A percentile compares a stretch with the other conserved stretches of the same genome.
Conservation (phyloP, 2,329 filamentous ascomycete species). For the Arthrobotrys pseudoclavata region DNA sequence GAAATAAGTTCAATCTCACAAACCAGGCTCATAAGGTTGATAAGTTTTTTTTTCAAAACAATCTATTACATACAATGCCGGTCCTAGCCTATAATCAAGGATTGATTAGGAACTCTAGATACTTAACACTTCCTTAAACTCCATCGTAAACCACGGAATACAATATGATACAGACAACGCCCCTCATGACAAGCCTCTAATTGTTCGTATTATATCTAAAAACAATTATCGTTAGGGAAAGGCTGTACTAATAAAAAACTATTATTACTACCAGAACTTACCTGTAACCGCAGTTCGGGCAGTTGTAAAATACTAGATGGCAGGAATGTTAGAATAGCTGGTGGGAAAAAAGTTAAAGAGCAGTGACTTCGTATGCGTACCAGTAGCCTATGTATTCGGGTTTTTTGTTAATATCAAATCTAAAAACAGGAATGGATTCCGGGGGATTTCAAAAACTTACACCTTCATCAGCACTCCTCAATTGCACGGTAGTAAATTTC, state of each 20-base stretch:
- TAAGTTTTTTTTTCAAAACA: background rate
- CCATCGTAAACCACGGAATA: background rate
- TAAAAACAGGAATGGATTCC: background rate
- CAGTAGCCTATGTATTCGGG: constrained; percentile 29
- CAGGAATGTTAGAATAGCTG: constrained; percentile 57
- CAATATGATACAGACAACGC: constrained; percentile 12
- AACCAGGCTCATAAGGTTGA: background rate
- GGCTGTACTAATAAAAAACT: background rate
- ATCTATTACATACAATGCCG: background rate
- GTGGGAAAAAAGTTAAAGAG: background rate
- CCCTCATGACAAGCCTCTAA: background rate
- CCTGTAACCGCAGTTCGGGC: constrained; percentile 53
- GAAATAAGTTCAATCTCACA: too few relatives aligned
- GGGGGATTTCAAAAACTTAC: constrained; percentile 72
- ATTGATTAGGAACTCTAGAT: background rate
- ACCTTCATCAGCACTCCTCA: constrained; percentile 94
- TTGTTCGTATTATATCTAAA: constrained; percentile 57
- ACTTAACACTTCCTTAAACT: background rate
- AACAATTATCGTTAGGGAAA: constrained; percentile 2
- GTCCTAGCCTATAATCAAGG: background rate
- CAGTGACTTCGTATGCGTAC: constrained; percentile 6
- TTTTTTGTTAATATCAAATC: background rate
- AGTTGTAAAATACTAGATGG: constrained; percentile 51
- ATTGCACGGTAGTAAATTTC: constrained; percentile 84
- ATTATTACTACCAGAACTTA: background rate